Evolutionary conservation across 331 rosid genomes (phyloP).

Genomic region (Malus hybrid): DNA sequence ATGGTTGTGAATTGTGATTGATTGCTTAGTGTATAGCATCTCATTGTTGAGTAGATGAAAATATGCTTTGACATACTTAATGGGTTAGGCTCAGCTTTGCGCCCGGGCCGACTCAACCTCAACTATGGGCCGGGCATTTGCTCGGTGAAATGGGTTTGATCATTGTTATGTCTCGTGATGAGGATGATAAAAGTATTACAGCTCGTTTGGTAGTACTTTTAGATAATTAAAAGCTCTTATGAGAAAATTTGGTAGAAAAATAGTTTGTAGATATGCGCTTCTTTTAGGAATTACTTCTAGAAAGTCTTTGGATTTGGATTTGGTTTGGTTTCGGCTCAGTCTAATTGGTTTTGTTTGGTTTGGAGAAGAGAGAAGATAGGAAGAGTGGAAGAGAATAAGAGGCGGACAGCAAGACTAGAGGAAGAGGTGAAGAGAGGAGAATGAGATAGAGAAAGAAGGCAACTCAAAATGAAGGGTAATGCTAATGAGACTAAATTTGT

Average conservation of each 20-base stretch:
- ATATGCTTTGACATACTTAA: not conserved
- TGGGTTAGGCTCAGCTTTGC: not conserved
- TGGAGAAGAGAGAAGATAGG: not conserved
- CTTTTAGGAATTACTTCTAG: too few relatives aligned
- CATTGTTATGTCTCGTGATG: not conserved
- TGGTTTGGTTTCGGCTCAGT: too few relatives aligned
- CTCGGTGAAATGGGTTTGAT: not conserved
- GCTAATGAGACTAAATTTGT: too few relatives aligned
- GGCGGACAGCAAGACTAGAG: not conserved
- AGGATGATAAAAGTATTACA: too few relatives aligned
- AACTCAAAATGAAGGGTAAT: not conserved
- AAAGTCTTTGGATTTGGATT: too few relatives aligned
- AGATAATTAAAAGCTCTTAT: too few relatives aligned
- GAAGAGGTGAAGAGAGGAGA: not conserved
- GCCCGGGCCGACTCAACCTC: fast-evolving
- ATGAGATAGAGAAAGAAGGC: not conserved
- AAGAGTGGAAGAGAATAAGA: too few relatives aligned
- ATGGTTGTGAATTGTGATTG: not conserved
- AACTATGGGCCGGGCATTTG: not conserved
- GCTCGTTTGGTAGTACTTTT: too few relatives aligned
- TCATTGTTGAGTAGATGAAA: not conserved
- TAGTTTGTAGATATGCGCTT: too few relatives aligned
- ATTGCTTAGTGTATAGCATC: not conserved
- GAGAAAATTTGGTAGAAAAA: too few relatives aligned
- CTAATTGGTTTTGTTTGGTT: too few relatives aligned